A percentile compares a stretch with the other conserved stretches of the same genome.
Evolutionary conservation across 495 filamentous ascomycete genomes (phyloP).

Genomic region (Lasiosphaeriaceae sp.): DNA sequence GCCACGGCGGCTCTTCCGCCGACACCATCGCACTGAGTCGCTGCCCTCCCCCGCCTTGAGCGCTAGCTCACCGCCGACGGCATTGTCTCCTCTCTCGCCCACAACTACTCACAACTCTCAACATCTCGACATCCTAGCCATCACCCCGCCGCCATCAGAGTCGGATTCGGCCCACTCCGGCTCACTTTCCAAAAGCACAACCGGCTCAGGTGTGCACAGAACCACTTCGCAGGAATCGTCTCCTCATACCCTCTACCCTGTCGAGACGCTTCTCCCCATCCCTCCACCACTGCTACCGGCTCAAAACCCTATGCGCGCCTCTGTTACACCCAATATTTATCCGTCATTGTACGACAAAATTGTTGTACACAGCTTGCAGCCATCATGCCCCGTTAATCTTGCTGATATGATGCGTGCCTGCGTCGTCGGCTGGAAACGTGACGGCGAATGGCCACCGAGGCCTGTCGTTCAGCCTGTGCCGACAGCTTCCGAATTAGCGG

Average conservation of each 20-base stretch:
- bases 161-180: constrained; percentile 17
- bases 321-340: constrained; percentile 69
- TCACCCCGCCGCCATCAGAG: constrained; percentile 18
- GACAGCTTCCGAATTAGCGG: constrained; percentile 26
- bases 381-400: constrained; percentile 83
- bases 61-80: constrained; percentile 15
- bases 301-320: constrained; percentile 65
- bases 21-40: constrained; percentile 28
- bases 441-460: constrained; percentile 91
- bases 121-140: constrained; percentile 12
- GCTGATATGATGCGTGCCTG: constrained; percentile 73
- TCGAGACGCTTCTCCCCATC: constrained; percentile 54
- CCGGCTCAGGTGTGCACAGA: constrained; percentile 4
- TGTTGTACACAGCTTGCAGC: constrained; percentile 69
- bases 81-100: constrained; percentile 21
- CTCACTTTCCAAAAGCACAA: constrained; percentile 1
- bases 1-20: constrained; percentile 24
- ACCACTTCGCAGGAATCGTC: constrained; percentile 17
- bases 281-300: constrained; percentile 63
- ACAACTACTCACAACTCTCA: constrained; percentile 21
- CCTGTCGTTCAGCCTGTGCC: constrained; percentile 30
- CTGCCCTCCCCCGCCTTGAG: constrained; percentile 15
- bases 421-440: constrained; percentile 88
- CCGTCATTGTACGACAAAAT: constrained; percentile 84
- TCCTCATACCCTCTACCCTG: constrained; percentile 25